Evolutionary conservation across 2,329 filamentous ascomycete genomes (phyloP), one percentile per base, ranked within the genome.

Genomic region (Clonostachys sp.): DNA sequence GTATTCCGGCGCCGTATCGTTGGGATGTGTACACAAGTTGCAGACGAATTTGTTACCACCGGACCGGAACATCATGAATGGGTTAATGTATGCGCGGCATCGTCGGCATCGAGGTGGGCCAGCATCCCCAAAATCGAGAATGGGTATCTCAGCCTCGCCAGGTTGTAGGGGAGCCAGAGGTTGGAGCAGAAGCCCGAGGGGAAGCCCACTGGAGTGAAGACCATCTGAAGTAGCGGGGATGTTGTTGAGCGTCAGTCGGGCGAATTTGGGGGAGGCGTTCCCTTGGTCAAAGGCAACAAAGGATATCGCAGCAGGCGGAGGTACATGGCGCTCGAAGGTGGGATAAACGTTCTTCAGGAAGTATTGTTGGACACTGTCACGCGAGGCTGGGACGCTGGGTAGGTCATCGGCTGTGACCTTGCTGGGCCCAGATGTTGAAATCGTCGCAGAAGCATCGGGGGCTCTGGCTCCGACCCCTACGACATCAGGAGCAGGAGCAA

Each of bases 21-120:
- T 99, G 44, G 94, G 91, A 64, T 97, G 95, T 18, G 88, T 94
- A 72, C 94, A 99, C 70, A 99, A 89, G 62, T 99, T 99, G 73
- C 94, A 99, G 45, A 96, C 90, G 64, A 96, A 95, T 64, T 95
- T 96, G 71, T 92, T 96, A 48, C 94, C 94, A 36, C 92, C 92
- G 14, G 87, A 86, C 50, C 87, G 82, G 77, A 99, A 99, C 62
- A 91, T 88, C 94, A 99, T 97, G 64, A 99, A 99, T 2, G 94
- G 94, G 62, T 99, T 99, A 71, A 99, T 95, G 69, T 99, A 99
- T 13, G 92, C 87, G 62, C 94, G 81, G 73, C 94, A 99, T 70
- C 94, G 80, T 58, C 89, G 83, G 68, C 94, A 99, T 64, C 94
- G 82, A 18, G 94, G 94, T 39, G 94, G 94, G 0, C 94, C 94